Conservation (phyloP, 129 eudicot genomes). For the Flaveria sonorensis region DNA sequence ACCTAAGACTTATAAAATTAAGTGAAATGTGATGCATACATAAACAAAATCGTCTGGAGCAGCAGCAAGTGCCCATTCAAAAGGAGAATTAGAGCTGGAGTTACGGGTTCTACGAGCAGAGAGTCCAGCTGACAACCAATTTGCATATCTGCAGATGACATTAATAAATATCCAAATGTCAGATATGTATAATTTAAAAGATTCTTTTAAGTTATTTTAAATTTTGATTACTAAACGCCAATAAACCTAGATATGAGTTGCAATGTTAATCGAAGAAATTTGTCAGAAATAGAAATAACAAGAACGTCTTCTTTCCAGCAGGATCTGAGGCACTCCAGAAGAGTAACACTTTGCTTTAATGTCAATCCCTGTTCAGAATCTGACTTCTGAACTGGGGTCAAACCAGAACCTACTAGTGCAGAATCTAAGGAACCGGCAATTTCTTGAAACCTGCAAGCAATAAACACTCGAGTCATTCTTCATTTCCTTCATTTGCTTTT, state of each 20-base stretch:
- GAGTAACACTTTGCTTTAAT: conserved; percentile 78
- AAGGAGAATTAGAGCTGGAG: conserved; percentile 56
- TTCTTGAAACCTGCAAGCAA: conserved; percentile 81
- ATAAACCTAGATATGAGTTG: conserved; percentile 88
- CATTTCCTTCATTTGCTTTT: conserved; percentile 8
- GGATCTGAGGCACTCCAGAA: conserved; percentile 81
- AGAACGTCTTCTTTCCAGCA: conserved; percentile 98
- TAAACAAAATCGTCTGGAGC: conserved; percentile 70
- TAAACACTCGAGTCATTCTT: conserved; percentile 21
- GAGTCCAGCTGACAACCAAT: conserved; percentile 93
- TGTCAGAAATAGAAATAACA: conserved; percentile 86
- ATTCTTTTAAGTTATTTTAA: neutral
- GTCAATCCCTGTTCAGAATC: conserved; percentile 44
- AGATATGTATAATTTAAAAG: neutral
- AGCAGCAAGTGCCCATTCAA: conserved; percentile 88
- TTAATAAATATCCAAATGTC: conserved; percentile 6
- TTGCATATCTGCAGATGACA: conserved; percentile 56
- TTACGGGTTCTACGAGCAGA: conserved; percentile 67
- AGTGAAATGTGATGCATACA: conserved; percentile 43
- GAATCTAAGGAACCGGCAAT: conserved; percentile 96
- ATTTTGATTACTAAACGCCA: conserved; percentile 13
- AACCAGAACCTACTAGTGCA: conserved; percentile 56
- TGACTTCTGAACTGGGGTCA: conserved; percentile 50
- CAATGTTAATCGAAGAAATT: conserved; percentile 80
- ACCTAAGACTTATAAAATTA: neutral